A percentile compares a stretch with the other conserved stretches of the same genome.
These are phyloP conservation scores for Aureobasidium namibiae DNA, from an alignment of 2,329 filamentous ascomycete species.

Conservation along the genomic window DNA sequence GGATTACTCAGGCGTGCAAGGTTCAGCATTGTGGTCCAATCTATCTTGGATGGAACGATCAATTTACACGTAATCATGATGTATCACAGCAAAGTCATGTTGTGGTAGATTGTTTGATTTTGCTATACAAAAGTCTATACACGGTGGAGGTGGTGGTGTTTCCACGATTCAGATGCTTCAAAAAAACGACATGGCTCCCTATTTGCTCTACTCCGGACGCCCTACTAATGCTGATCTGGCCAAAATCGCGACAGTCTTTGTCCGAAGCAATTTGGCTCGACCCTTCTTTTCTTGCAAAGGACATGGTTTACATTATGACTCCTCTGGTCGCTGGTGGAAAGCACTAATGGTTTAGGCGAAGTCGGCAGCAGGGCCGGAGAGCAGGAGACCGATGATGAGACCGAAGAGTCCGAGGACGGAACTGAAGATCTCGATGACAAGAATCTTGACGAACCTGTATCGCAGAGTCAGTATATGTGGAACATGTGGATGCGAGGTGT, in stretches of 20 bases:
- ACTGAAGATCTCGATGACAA: conserved; percentile 98
- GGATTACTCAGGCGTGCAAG: neutral
- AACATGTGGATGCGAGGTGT: neutral
- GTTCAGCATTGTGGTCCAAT: neutral
- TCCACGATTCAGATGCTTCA: conserved; percentile 5
- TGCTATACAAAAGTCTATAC: conserved; percentile 12
- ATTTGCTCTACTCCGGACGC: conserved; percentile 5
- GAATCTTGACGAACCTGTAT: conserved; percentile 93
- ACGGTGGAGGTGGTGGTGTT: neutral
- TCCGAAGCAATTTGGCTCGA: neutral
- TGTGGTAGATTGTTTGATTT: neutral
- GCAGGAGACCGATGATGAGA: conserved; percentile 84
- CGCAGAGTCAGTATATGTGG: conserved; percentile 11
- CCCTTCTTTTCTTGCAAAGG: neutral
- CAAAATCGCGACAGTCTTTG: neutral
- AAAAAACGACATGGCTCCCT: conserved; percentile 1
- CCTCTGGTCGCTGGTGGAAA: neutral
- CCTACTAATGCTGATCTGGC: conserved; percentile 6
- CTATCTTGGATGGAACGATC: neutral
- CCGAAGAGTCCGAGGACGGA: conserved; percentile 95
- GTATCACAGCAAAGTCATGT: neutral
- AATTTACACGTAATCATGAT: neutral
- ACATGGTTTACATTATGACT: neutral
- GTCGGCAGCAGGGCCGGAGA: conserved; percentile 73
- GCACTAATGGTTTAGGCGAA: conserved; percentile 41